These are phyloP conservation scores for Paecilomyces formosus DNA, from an alignment of 2,329 filamentous ascomycete genomes.

Conservation along the genomic window DNA sequence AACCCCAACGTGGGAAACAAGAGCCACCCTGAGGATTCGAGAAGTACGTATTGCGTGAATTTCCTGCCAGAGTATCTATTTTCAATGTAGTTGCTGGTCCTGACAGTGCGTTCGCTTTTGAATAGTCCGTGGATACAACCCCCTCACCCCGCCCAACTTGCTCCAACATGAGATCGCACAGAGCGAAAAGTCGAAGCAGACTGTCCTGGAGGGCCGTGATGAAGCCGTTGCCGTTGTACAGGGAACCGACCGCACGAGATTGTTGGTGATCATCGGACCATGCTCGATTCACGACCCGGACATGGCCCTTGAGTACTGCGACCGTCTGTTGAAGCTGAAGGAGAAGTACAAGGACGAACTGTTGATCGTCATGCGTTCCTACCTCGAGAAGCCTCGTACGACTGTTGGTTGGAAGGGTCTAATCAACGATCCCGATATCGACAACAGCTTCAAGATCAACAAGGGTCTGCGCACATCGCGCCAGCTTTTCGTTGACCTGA, in stretches of 20 bases:
- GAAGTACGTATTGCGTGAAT: constrained; percentile 52
- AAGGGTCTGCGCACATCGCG: constrained; percentile 83
- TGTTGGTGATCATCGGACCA: constrained; percentile 80
- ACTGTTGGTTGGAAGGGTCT: constrained; percentile 98
- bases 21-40: constrained; percentile 68
- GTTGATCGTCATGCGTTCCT: constrained; percentile 93
- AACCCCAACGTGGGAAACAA: constrained; percentile 74
- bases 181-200: constrained; percentile 36
- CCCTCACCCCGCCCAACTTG: constrained; percentile 83
- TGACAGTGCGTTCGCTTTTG: constrained; percentile 2
- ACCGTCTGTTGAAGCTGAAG: constrained; percentile 70
- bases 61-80: constrained; percentile 1
- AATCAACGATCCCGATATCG: constrained; percentile 97
- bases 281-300: constrained; percentile 96
- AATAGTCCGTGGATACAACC: constrained; percentile 80
- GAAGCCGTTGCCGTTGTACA: constrained; percentile 57
- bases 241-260: constrained; percentile 48
- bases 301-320: constrained; percentile 88
- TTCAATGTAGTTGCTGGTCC: neutral
- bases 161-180: constrained; percentile 83
- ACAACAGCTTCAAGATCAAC: constrained; percentile 98
- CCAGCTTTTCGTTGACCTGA: constrained; percentile 89
- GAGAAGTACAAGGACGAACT: constrained; percentile 85
- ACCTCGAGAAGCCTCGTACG: constrained; percentile 96
- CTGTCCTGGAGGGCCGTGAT: constrained; percentile 53